Evolutionary conservation across 129 eudicot genomes (phyloP).

Genomic region (Artemisia tridentata): DNA sequence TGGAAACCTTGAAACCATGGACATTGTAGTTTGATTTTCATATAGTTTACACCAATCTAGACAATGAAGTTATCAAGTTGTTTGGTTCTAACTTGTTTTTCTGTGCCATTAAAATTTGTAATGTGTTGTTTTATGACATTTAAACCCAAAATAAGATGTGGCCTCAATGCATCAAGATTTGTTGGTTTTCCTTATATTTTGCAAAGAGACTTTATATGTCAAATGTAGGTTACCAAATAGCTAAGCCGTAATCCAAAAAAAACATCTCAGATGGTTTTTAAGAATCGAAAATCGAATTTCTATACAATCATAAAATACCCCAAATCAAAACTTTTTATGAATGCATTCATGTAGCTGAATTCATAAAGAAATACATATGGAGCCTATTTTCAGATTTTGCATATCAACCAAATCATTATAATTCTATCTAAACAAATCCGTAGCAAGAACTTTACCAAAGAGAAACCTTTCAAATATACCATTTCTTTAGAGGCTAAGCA

Average conservation of each 20-base stretch:
- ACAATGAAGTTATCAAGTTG: slow-evolving; percentile 11
- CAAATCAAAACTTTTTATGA: slow-evolving; percentile 23
- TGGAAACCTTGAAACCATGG: slow-evolving; percentile 16
- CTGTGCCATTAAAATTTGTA: slow-evolving; percentile 14
- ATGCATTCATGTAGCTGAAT: slow-evolving; percentile 22
- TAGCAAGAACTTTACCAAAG: slow-evolving; percentile 31
- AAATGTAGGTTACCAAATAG: too few relatives aligned
- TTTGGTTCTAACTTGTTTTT: slow-evolving; percentile 17
- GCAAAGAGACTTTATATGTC: slow-evolving; percentile 10
- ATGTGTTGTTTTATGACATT: background rate
- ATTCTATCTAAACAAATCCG: slow-evolving; percentile 25
- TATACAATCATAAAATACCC: slow-evolving; percentile 7
- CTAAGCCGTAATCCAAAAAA: too few relatives aligned
- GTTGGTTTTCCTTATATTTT: slow-evolving; percentile 3
- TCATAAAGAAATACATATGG: slow-evolving; percentile 12
- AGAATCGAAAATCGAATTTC: background rate
- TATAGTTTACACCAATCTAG: background rate
- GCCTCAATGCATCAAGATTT: background rate
- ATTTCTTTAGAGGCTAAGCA: slow-evolving; percentile 60
- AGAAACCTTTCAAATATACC: slow-evolving; percentile 14
- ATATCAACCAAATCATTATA: slow-evolving; percentile 24
- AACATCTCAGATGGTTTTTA: slow-evolving; percentile 13
- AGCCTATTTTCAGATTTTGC: slow-evolving; percentile 1
- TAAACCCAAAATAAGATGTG: background rate
- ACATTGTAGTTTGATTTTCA: slow-evolving; percentile 6